Evolutionary conservation across 1,284 basidiomycete genomes (phyloP), one percentile per base, ranked within the genome.

Genomic region (Mycena sp.): DNA sequence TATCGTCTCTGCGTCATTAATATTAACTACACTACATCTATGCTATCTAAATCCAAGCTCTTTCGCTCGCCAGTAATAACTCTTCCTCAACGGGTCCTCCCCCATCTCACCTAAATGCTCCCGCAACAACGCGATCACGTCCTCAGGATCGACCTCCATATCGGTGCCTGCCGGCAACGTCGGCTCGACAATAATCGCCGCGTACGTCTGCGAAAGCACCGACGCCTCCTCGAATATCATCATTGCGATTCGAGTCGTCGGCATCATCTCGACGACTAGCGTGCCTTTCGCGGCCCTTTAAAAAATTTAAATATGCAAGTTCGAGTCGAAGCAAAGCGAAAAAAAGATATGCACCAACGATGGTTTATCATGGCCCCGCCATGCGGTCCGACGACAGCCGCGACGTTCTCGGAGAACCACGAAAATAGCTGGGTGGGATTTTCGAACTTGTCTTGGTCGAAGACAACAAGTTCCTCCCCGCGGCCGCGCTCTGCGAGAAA

Each of bases 311-410:
- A 26, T 17, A 17, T 48, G 11, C 25, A 45, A 9, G n/a, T 14
- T 14, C 12, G 17, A n/a, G 28, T 14, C 12, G 25, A 21, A 23
- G 19, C 16, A 28, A 50, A 26, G 19, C 35, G 35, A 25, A 19
- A 41, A 6, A 12, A n/a, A 29, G 16, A 21, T n/a, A 60, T 57
- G 14, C 6, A 67, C 64, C 65, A 67, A 19, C 61, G 61, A 28
- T 67, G 61, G 30, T 67, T 67, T 12, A 67, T 54, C 65, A 67
- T 63, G 6, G 61, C 65, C 4, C 65, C 65, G 17, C 63, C 65
- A 40, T 61, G 58, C 2, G 58, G 58, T 11, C 58, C 58, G 9
- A 60, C 30, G 21, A 60, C 35, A 6, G 58, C 58, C 14, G 30
- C 23, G 16, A 40, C 58, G 41, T 60, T 60, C 21, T 60, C 11